A percentile compares a stretch with the other conserved stretches of the same genome.
These are phyloP conservation scores for Cenococcum geophilum DNA, from an alignment of 495 filamentous ascomycete genomes.

Conservation along the genomic window DNA sequence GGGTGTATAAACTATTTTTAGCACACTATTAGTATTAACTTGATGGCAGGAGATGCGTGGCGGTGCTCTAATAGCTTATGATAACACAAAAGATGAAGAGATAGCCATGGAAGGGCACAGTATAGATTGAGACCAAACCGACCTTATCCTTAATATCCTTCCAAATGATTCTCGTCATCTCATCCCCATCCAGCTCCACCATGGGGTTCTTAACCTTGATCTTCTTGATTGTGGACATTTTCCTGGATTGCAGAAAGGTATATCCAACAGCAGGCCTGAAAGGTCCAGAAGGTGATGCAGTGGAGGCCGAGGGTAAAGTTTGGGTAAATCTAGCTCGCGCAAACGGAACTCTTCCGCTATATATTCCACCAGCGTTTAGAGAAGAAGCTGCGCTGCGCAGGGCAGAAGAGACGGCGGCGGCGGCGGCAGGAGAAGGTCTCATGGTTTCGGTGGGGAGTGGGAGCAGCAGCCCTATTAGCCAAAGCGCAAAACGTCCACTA, in stretches of 20 bases:
- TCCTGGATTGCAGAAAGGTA: constrained; percentile 20
- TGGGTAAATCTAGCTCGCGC: constrained; percentile 4
- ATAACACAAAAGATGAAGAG: too few relatives aligned
- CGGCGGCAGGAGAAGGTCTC: constrained; percentile 11
- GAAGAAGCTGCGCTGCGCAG: constrained; percentile 5
- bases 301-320: not conserved
- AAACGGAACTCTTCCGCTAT: constrained; percentile 11
- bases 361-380: not conserved
- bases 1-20: constrained; percentile 72
- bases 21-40: not conserved
- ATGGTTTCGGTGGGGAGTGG: not conserved
- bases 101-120: not conserved
- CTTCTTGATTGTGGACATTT: constrained; percentile 48
- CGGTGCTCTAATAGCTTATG: not conserved
- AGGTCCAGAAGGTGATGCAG: not conserved
- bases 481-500: constrained; percentile 7
- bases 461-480: not conserved
- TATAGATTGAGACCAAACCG: constrained; percentile 28
- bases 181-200: constrained; percentile 91
- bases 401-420: not conserved
- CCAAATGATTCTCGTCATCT: constrained; percentile 99
- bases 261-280: constrained; percentile 3
- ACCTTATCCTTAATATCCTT: constrained; percentile 94
- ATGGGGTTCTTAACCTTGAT: constrained; percentile 98
- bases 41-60: not conserved